Percentiles rank a stretch among this genome's conserved stretches.
phyloP scores from a whole-genome alignment of 2,329 filamentous ascomycete species.

The Parastagonospora nodorum region DNA sequence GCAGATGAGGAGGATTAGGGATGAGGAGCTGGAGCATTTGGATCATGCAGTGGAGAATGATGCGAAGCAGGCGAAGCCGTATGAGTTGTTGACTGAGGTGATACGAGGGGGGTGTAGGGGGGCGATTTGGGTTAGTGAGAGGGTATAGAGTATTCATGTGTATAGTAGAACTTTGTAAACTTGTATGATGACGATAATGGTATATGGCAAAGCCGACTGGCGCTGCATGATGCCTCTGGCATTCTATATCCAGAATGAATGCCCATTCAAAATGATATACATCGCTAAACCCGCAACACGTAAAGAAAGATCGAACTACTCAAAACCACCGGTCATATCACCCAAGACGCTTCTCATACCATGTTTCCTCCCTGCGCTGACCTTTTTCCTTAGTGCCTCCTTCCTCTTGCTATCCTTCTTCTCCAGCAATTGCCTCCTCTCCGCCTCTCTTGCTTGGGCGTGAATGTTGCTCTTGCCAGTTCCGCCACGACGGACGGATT shows the following conservation, averaged over 20 bases:
- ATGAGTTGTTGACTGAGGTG: constrained; percentile 83
- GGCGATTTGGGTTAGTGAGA: constrained; percentile 90
- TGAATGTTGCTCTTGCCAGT: constrained; percentile 66
- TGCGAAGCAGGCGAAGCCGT: constrained; percentile 84
- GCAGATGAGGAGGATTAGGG: constrained; percentile 81
- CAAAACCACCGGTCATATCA: constrained; percentile 42
- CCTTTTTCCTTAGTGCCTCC: constrained; percentile 54
- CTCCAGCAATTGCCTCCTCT: constrained; percentile 58
- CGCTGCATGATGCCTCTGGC: too few species aligned
- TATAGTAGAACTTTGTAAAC: too few species aligned
- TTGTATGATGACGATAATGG: too few species aligned
- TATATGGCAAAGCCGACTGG: too few species aligned
- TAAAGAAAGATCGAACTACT: constrained; percentile 21
- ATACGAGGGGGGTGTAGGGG: constrained; percentile 90
- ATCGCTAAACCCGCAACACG: background rate
- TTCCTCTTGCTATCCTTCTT: constrained; percentile 58
- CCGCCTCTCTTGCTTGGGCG: constrained; percentile 63
- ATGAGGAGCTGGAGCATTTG: constrained; percentile 96
- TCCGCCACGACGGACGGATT: constrained; percentile 53
- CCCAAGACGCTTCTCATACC: constrained; percentile 41
- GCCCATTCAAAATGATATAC: background rate
- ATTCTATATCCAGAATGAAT: background rate
- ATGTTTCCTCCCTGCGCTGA: constrained; percentile 31
- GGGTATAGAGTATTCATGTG: constrained; percentile 52
- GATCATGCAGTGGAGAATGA: constrained; percentile 95